Base-by-base conservation (phyloP, 1,284 basidiomycete genomes). In the Cerioporus squamosus region DNA sequence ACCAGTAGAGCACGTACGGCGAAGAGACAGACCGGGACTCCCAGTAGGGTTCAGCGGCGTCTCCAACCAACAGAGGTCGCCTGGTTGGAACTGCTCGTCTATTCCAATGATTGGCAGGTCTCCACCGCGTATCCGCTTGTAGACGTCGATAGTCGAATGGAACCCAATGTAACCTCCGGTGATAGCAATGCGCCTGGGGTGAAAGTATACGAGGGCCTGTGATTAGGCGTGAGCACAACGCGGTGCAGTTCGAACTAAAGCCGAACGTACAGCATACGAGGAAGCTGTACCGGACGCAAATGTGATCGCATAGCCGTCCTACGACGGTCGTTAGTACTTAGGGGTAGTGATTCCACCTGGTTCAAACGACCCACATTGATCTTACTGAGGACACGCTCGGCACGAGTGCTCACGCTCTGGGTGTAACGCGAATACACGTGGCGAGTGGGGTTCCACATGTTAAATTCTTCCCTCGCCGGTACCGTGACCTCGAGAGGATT, bases 11-110 rank as follows among this genome's bases (percentile, higher is more conserved):
- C 33, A 9, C 33, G 33, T 15, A 36, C 33, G 5, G 29, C 10
- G 33, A 36, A 15, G 6, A 36, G n/a, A 62, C 68, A 57, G 64
- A 85, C 88, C 85, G 85, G 10, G 90, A 87, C 71, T 93, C 91
- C 95, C 95, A 0, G 86, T 92, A 2, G 95, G 95, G 70, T 97
- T 97, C 61, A 95, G 68, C 2, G 95, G 95, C 0, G 92, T 95
- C 76, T 97, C 95, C 23, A 97, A 75, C 93, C 94, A 97, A 64
- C 91, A 91, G 2, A 96, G 66, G 71, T 94, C 91, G 12, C 90
- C 89, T 33, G 82, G 75, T 66, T 83, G 76, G 65, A 82, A 92
- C 5, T 90, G 85, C 54, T 88, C 91, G 64, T 95, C 91, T 6
- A 95, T 72, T 64, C 82, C 84, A 62, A 97, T 91, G 42, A 95